Base-by-base conservation (phyloP, 139 green algal species). In the Micractinium conductrix region DNA sequence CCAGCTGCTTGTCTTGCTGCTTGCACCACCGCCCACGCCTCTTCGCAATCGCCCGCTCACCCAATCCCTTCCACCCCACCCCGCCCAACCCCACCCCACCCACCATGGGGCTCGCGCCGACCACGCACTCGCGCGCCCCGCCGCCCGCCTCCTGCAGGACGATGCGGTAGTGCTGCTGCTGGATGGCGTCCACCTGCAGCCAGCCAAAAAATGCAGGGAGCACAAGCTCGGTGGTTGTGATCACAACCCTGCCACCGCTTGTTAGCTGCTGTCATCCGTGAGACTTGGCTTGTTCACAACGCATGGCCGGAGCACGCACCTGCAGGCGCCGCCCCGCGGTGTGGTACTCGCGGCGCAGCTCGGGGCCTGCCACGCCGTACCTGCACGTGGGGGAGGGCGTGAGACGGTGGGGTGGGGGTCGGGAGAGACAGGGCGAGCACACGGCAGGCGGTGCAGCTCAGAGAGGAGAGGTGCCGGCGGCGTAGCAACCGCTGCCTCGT, bases 321-420 rank as follows among this genome's bases (percentile, higher is more conserved):
- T 87, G 33, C 44, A 80, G 60, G 44, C 75, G 74, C 70, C 58
- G 37, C 35, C 80, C 69, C 40, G 68, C 85, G 1, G 50, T n/a
- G 35, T 69, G 33, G 81, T 80, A 87, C 42, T 90, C 70, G 2
- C 87, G 76, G 26, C 60, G 55, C 24, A 95, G 80, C 48, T 78
- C 83, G 5, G 90, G 86, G 2, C 90, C 91, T 19, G 87, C 87
- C 22, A 65, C 40, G 33, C 86, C 89, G 38, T 95, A 95, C 87
- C 82, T 85, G 53, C 0, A 9, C 30, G 21, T n/a, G 4, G 6
- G 45, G 19, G n/a, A n/a, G n/a, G n/a, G n/a, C n/a, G n/a, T n/a
- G n/a, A n/a, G n/a, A n/a, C n/a, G n/a, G n/a, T n/a, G n/a, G n/a
- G n/a, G n/a, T n/a, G n/a, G n/a, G n/a, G n/a, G n/a, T n/a, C n/a